phyloP scores from a whole-genome alignment of 2,329 filamentous ascomycete genomes.

The Colletotrichum chlorophyti region DNA sequence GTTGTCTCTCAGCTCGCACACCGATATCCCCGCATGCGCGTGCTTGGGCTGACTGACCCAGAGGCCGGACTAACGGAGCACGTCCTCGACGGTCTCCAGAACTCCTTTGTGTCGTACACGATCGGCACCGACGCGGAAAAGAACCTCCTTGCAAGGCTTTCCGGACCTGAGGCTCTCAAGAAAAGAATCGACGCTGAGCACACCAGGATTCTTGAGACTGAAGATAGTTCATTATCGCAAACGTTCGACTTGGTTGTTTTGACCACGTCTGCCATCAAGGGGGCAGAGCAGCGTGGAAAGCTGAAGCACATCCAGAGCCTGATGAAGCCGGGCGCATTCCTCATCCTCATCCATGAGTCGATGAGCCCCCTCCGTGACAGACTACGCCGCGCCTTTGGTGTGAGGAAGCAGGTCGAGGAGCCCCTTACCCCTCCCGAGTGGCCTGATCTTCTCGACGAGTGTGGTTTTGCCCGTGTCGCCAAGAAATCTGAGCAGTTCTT shows the following conservation, averaged over 20 bases:
- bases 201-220: slow-evolving; percentile 39
- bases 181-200: slow-evolving; percentile 30
- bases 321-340: slow-evolving; percentile 40
- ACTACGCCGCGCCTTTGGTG: slow-evolving; percentile 26
- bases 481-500: slow-evolving; percentile 41
- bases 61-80: slow-evolving; percentile 44
- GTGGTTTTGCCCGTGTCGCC: slow-evolving; percentile 40
- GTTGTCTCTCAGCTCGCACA: slow-evolving; percentile 28
- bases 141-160: slow-evolving; percentile 31
- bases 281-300: slow-evolving; percentile 35
- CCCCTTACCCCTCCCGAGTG: slow-evolving; percentile 39
- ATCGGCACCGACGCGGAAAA: slow-evolving; percentile 37
- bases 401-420: background rate
- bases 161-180: slow-evolving; percentile 34
- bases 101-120: slow-evolving; percentile 38
- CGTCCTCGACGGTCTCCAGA: slow-evolving; percentile 50
- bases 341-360: slow-evolving; percentile 36
- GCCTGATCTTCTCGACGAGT: slow-evolving; percentile 40
- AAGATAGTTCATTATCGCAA: slow-evolving; percentile 34
- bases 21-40: slow-evolving; percentile 29
- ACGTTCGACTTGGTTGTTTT: slow-evolving; percentile 38
- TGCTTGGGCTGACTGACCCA: slow-evolving; percentile 42
- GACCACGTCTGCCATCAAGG: slow-evolving; percentile 38
- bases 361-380: slow-evolving; percentile 30
- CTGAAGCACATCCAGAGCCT: slow-evolving; percentile 35